Evolutionary conservation across 768 basidiomycete species (phyloP).

Genomic region (Boletus speciosus): DNA sequence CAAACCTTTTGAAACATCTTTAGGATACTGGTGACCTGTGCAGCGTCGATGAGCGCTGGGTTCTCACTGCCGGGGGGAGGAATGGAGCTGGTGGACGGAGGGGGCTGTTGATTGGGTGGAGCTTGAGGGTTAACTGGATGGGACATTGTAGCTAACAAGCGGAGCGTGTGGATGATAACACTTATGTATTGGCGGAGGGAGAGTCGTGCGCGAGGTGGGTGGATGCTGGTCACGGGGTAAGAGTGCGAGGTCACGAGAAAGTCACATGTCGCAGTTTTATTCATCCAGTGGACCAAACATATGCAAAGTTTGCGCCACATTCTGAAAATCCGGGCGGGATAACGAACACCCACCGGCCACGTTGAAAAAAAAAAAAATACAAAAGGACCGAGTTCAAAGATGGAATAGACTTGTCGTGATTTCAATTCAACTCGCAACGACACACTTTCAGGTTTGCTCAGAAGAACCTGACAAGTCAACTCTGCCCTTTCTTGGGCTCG

Average conservation of each 20-base stretch:
- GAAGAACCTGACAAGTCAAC: too few species aligned
- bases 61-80: conserved; percentile 8
- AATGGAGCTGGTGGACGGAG: conserved; percentile 7
- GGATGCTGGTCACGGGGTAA: conserved; percentile 42
- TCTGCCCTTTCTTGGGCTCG: too few species aligned
- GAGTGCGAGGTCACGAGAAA: conserved; percentile 39
- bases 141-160: conserved; percentile 10
- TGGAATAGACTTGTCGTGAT: too few species aligned
- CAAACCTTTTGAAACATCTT: conserved; percentile 58
- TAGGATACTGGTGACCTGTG: conserved; percentile 58
- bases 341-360: too few species aligned
- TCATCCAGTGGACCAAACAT: conserved; percentile 28
- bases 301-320: conserved; percentile 20
- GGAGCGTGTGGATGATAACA: background rate
- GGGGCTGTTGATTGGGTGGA: conserved; percentile 10
- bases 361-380: too few species aligned
- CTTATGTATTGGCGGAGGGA: conserved; percentile 3
- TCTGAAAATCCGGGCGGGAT: too few species aligned
- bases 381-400: too few species aligned
- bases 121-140: conserved; percentile 11
- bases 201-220: conserved; percentile 8
- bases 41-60: conserved; percentile 38
- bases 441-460: too few species aligned
- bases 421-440: too few species aligned
- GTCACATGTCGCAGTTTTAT: conserved; percentile 42